Conservation (phyloP, 2,329 filamentous ascomycete species). For the Plectosphaerella plurivora region DNA sequence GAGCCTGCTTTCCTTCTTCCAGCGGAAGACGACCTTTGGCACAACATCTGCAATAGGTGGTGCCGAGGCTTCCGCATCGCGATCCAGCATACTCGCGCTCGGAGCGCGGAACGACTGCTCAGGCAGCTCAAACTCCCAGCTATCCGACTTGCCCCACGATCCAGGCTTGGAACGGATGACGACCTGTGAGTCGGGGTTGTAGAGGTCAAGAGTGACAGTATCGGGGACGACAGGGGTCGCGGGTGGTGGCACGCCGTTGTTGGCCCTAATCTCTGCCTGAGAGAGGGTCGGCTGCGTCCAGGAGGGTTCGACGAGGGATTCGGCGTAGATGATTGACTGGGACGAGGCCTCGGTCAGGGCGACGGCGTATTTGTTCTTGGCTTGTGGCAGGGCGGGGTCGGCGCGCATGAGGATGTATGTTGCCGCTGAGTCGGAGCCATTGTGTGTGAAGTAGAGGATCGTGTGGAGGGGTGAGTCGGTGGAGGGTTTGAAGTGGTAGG, state of each 20-base stretch:
- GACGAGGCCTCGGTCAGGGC: slow-evolving; percentile 81
- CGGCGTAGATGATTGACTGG: slow-evolving; percentile 78
- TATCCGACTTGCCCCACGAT: slow-evolving; percentile 73
- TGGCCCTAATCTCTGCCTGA: slow-evolving; percentile 71
- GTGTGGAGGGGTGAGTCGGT: slow-evolving; percentile 51
- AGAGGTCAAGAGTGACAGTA: slow-evolving; percentile 79
- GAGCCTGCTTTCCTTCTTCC: slow-evolving; percentile 83
- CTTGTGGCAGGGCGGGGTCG: slow-evolving; percentile 63
- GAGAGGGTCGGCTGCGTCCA: slow-evolving; percentile 82
- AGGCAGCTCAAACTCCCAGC: slow-evolving; percentile 92
- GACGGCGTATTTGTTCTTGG: slow-evolving; percentile 80
- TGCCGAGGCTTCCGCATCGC: slow-evolving; percentile 44
- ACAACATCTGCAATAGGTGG: slow-evolving; percentile 40
- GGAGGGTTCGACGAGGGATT: slow-evolving; percentile 78
- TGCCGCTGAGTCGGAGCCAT: slow-evolving; percentile 75
- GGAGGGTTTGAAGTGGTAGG: slow-evolving; percentile 50
- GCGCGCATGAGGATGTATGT: slow-evolving; percentile 77
- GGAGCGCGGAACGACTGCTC: slow-evolving; percentile 79
- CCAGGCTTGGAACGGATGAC: slow-evolving; percentile 65
- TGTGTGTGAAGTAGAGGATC: slow-evolving; percentile 58
- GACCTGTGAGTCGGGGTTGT: slow-evolving; percentile 87
- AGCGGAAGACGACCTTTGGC: slow-evolving; percentile 78
- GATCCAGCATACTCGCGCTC: slow-evolving; percentile 73
- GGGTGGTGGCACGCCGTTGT: slow-evolving; percentile 57
- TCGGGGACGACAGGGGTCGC: slow-evolving; percentile 68